These are phyloP conservation scores for Cydonia oblonga DNA, from an alignment of 331 rosid genomes.

Conservation along the genomic window DNA sequence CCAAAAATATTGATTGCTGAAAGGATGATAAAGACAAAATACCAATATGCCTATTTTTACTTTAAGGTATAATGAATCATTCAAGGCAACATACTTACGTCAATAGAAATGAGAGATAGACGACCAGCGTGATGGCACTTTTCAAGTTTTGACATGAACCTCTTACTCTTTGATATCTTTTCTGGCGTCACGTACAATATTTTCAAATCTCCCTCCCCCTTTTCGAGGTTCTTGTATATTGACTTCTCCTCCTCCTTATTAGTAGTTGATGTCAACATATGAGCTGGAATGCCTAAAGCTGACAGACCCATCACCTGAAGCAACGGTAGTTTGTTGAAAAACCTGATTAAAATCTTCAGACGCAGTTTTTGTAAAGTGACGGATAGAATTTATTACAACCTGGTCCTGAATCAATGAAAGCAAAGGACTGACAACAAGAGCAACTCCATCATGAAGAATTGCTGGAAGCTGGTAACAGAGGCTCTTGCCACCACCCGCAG, in stretches of 20 bases:
- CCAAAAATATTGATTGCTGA: not conserved
- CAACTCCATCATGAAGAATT: conserved; percentile 66
- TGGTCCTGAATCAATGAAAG: conserved; percentile 94
- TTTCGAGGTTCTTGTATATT: conserved; percentile 75
- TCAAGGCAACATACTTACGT: conserved; percentile 42
- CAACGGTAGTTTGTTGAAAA: not conserved
- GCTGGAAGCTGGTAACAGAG: conserved; percentile 98
- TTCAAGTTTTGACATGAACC: conserved; percentile 96
- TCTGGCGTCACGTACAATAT: conserved; percentile 87
- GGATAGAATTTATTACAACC: conserved; percentile 35
- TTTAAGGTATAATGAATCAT: conserved; percentile 3
- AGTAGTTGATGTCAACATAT: conserved; percentile 77
- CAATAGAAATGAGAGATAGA: conserved; percentile 75
- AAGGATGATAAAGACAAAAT: not conserved
- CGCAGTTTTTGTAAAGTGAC: not conserved
- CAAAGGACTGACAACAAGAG: conserved; percentile 91
- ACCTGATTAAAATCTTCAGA: not conserved
- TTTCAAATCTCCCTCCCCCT: conserved; percentile 80
- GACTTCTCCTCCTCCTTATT: conserved; percentile 71
- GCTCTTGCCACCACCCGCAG: conserved; percentile 99
- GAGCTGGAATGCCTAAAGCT: conserved; percentile 74
- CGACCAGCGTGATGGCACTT: conserved; percentile 90
- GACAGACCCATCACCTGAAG: conserved; percentile 89
- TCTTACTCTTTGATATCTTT: conserved; percentile 97
- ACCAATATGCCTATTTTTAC: conserved; percentile 1